These are phyloP conservation scores for Beauveria sp. DNA, from an alignment of 2,329 filamentous ascomycete species.

Conservation along the genomic window DNA sequence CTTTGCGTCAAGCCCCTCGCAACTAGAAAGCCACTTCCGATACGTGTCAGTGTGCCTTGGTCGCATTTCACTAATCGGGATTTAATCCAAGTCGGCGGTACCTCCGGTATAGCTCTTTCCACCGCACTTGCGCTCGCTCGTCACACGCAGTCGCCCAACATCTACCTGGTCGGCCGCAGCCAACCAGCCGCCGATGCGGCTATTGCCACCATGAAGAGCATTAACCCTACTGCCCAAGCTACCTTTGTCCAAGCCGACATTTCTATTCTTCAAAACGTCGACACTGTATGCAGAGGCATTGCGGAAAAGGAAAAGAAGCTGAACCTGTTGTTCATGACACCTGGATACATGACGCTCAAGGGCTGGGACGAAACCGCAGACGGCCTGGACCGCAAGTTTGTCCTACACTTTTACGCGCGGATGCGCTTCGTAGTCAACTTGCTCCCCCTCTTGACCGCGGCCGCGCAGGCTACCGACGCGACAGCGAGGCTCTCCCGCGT, in stretches of 20 bases:
- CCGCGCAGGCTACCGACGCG: neutral
- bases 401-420: conserved; percentile 48
- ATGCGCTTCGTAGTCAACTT: conserved; percentile 48
- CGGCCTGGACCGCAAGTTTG: conserved; percentile 41
- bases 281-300: conserved; percentile 36
- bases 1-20: neutral
- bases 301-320: conserved; percentile 29
- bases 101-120: conserved; percentile 40
- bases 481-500: conserved; percentile 31
- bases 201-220: neutral
- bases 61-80: neutral
- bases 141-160: conserved; percentile 29
- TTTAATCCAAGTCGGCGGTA: conserved; percentile 34
- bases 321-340: conserved; percentile 36
- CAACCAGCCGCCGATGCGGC: conserved; percentile 18
- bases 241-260: conserved; percentile 40
- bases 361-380: conserved; percentile 41
- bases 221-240: conserved; percentile 11
- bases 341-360: conserved; percentile 18
- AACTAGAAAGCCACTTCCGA: neutral
- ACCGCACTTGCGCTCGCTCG: conserved; percentile 36
- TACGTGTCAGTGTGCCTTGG: neutral
- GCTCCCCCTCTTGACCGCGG: conserved; percentile 39
- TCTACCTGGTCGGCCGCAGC: conserved; percentile 41
- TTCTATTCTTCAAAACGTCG: conserved; percentile 38